These are phyloP conservation scores for Lipomyces starkeyi DNA, from an alignment of 805 yeast genomes.

Conservation along the genomic window DNA sequence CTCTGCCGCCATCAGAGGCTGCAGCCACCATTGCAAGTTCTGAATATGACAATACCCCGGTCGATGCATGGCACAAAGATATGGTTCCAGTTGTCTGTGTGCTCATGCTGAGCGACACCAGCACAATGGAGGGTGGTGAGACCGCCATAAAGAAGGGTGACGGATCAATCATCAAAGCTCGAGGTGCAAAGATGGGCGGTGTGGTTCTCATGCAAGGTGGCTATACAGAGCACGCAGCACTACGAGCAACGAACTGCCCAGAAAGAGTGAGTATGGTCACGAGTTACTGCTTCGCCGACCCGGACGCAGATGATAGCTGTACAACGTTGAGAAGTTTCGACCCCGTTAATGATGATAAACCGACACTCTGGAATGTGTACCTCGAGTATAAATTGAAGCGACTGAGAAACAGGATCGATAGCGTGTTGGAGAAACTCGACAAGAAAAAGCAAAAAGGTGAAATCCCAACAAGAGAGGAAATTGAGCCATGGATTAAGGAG, in stretches of 20 bases:
- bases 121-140: slow-evolving; percentile 3
- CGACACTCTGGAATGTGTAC: slow-evolving; percentile 1
- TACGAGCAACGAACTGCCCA: background rate
- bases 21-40: background rate
- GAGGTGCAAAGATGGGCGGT: slow-evolving; percentile 1
- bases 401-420: background rate
- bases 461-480: background rate
- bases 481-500: background rate
- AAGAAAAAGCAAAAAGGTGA: background rate
- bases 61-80: slow-evolving; percentile 2
- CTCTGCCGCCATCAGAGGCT: slow-evolving; percentile 2
- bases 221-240: background rate
- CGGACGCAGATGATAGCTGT: background rate
- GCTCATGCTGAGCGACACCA: background rate
- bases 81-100: background rate
- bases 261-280: slow-evolving; percentile 1
- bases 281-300: background rate
- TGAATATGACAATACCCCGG: background rate
- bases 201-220: slow-evolving; percentile 1
- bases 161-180: slow-evolving; percentile 1
- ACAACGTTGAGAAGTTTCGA: background rate
- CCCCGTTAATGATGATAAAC: background rate
- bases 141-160: background rate
- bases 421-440: background rate
- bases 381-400: slow-evolving; percentile 2